Percentiles rank a stretch among this genome's conserved stretches.
These are phyloP conservation scores for Aspergillus nomiae DNA, from an alignment of 2,329 filamentous ascomycete genomes.

Conservation along the genomic window DNA sequence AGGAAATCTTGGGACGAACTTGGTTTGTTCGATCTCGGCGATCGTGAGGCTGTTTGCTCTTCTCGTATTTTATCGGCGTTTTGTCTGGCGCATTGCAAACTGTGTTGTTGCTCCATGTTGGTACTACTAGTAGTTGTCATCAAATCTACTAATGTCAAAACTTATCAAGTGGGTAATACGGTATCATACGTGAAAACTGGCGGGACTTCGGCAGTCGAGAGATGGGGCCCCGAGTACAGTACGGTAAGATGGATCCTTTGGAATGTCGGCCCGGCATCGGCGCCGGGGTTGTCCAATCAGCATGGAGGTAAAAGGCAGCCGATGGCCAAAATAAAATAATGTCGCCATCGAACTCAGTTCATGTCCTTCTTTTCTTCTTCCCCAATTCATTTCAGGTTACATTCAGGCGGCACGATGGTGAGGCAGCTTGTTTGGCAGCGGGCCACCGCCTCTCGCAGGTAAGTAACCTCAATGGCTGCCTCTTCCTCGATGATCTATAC, in stretches of 20 bases:
- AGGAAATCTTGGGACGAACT: constrained; percentile 4
- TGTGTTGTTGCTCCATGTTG: not conserved
- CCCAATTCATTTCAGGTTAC: not conserved
- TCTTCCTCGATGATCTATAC: constrained; percentile 2
- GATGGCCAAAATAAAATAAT: constrained; percentile 1
- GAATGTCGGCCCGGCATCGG: constrained; percentile 12
- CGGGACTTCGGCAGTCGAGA: not conserved
- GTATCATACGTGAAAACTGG: not conserved
- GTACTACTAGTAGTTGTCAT: not conserved
- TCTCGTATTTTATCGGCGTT: not conserved
- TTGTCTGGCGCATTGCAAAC: not conserved
- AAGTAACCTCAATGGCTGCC: constrained; percentile 19
- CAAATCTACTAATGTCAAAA: not conserved
- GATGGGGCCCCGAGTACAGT: constrained; percentile 1
- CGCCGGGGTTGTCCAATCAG: constrained; percentile 6
- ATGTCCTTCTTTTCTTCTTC: constrained; percentile 3
- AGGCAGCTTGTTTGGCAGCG: constrained; percentile 43
- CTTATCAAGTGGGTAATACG: not conserved
- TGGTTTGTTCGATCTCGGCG: not conserved
- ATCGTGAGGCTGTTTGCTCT: not conserved
- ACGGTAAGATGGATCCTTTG: not conserved
- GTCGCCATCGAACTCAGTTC: not conserved
- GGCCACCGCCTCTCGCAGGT: constrained; percentile 41
- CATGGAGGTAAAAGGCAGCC: not conserved
- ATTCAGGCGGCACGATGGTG: constrained; percentile 34